These are phyloP conservation scores for Lactarius sanguifluus DNA, from an alignment of 768 basidiomycete genomes.

Conservation along the genomic window DNA sequence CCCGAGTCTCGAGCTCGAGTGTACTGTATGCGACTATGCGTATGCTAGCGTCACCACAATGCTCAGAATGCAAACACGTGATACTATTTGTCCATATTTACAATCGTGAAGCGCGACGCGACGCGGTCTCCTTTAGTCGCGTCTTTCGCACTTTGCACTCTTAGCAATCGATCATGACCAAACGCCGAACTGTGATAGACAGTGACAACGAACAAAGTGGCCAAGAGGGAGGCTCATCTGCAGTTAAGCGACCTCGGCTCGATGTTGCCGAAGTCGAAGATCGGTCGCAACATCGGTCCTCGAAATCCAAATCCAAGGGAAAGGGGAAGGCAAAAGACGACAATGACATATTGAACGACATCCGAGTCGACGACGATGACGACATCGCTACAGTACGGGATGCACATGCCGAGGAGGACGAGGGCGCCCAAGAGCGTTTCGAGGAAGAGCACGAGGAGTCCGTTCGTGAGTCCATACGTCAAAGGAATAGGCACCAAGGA, in stretches of 20 bases:
- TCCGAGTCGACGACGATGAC: constrained; percentile 29
- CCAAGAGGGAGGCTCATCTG: constrained; percentile 3
- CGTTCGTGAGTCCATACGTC: constrained; percentile 55
- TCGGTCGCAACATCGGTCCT: constrained; percentile 8
- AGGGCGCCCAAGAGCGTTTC: constrained; percentile 63
- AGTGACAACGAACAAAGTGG: constrained; percentile 27
- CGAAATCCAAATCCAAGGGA: constrained; percentile 16
- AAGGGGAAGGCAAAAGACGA: constrained; percentile 25
- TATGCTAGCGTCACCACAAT: neutral
- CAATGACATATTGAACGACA: constrained; percentile 25
- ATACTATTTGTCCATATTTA: neutral
- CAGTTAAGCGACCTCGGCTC: constrained; percentile 26
- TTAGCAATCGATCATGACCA: constrained; percentile 16
- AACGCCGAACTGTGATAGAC: constrained; percentile 27
- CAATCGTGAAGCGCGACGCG: neutral
- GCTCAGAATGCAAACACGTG: neutral
- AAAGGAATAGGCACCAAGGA: constrained; percentile 44
- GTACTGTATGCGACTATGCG: neutral
- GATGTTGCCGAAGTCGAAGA: constrained; percentile 5
- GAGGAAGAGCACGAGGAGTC: constrained; percentile 60
- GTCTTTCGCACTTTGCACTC: neutral
- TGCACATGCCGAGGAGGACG: constrained; percentile 34
- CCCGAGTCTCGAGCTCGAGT: neutral
- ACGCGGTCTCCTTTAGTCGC: constrained; percentile 5
- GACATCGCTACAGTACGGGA: constrained; percentile 28